phyloP scores from a whole-genome alignment of 805 yeast genomes.

The Candida maesae region DNA sequence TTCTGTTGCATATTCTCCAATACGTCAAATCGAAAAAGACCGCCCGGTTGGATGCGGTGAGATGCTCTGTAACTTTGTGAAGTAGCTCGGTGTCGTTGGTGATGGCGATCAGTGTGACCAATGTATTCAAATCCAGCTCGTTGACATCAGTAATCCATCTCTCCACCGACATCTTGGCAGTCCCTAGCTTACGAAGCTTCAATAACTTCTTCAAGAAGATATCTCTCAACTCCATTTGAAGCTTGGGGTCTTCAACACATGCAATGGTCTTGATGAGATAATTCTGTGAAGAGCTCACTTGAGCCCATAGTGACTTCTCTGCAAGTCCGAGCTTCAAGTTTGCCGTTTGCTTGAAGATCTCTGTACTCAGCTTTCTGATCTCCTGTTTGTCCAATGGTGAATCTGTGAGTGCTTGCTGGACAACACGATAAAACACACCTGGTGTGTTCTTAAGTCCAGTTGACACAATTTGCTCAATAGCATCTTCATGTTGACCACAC shows the following conservation, averaged over 20 bases:
- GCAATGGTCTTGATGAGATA: conserved; percentile 9
- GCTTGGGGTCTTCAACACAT: background rate
- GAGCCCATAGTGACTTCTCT: conserved; percentile 12
- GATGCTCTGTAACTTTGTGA: background rate
- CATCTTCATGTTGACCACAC: conserved; percentile 4
- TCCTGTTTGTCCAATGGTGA: conserved; percentile 2
- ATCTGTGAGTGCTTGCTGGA: conserved; percentile 3
- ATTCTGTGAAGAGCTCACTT: conserved; percentile 4
- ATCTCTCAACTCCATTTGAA: conserved; percentile 9
- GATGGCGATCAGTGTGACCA: conserved; percentile 2
- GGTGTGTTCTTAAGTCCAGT: conserved; percentile 1
- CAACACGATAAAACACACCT: conserved; percentile 15
- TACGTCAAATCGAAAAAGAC: conserved; percentile 6
- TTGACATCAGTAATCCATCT: conserved; percentile 1
- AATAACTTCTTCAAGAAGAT: conserved; percentile 9
- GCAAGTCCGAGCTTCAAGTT: conserved; percentile 4
- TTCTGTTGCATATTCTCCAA: background rate
- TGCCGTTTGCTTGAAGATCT: conserved; percentile 7
- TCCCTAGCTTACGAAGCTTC: conserved; percentile 7
- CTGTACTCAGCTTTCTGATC: background rate
- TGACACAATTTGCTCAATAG: conserved; percentile 5
- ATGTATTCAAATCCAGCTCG: conserved; percentile 1
- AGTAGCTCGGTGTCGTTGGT: conserved; percentile 1
- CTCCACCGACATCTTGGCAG: conserved; percentile 9
- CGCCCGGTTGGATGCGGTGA: conserved; percentile 9